Conservation (phyloP, 2,329 filamentous ascomycete genomes). For the Didymella pinodella region DNA sequence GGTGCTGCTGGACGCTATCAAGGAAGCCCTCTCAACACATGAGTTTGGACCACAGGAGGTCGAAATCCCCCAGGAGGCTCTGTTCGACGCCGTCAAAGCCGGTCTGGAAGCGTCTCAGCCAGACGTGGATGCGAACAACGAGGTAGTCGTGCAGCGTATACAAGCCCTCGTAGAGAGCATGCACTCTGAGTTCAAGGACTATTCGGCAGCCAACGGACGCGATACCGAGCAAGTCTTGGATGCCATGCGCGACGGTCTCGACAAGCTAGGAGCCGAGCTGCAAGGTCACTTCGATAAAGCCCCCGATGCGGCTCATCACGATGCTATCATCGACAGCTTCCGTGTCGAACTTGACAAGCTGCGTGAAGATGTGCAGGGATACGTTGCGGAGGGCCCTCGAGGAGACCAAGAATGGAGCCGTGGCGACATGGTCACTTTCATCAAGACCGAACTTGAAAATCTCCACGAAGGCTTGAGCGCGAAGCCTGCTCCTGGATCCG, state of each 20-base stretch:
- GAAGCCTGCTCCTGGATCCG: slow-evolving; percentile 47
- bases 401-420: slow-evolving; percentile 53
- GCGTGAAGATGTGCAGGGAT: slow-evolving; percentile 67
- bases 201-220: slow-evolving; percentile 77
- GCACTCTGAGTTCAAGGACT: slow-evolving; percentile 75
- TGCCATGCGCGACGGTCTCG: slow-evolving; percentile 85
- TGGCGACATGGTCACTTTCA: slow-evolving; percentile 58
- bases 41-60: slow-evolving; percentile 53
- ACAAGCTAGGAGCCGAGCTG: slow-evolving; percentile 80
- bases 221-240: slow-evolving; percentile 90
- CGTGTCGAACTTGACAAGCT: slow-evolving; percentile 70
- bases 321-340: slow-evolving; percentile 78
- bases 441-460: slow-evolving; percentile 66
- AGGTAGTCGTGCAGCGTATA: slow-evolving; percentile 67
- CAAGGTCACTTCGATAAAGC: slow-evolving; percentile 81
- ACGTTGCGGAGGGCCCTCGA: slow-evolving; percentile 53
- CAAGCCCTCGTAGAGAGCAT: slow-evolving; percentile 67
- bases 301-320: slow-evolving; percentile 72
- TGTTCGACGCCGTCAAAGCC: slow-evolving; percentile 65
- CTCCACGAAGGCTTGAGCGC: slow-evolving; percentile 66
- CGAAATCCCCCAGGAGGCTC: slow-evolving; percentile 59
- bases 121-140: slow-evolving; percentile 62
- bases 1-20: slow-evolving; percentile 65
- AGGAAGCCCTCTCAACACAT: slow-evolving; percentile 63
- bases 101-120: slow-evolving; percentile 63